Base-by-base conservation (phyloP, 306 rosid species). In the Herpetospermum pedunculosum region DNA sequence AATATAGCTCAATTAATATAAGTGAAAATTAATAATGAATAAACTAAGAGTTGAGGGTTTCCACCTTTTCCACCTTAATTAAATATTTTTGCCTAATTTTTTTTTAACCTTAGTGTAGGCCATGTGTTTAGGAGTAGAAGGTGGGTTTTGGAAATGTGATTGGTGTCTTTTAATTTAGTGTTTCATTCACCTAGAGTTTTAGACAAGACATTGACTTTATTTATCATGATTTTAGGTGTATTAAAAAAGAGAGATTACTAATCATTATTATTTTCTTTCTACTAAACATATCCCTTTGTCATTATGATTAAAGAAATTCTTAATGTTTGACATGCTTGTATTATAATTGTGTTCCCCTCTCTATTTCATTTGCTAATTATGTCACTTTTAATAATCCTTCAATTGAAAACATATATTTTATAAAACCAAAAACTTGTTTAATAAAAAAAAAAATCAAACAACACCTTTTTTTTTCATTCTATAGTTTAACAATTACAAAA, bases 101-200 rank as follows among this genome's bases (percentile, higher is more conserved):
- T n/a, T n/a, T n/a, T n/a, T n/a, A n/a, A n/a, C 44, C 59, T 34
- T 62, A 32, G 48, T 35, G 65, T 63, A 37, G 48, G 48, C 48
- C 70, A 63, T 63, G 70, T 63, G 70, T 19, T 63, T 35, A 63
- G 29, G 69, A 34, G 34, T 8, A 37, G 69, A 7, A 34, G 44
- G 69, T 62, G 70, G 13, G 44, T 63, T 63, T 63, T 14, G 25
- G 29, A 63, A 63, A 63, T 63, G 48, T 63, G 48, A 63, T 63
- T 63, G 70, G 70, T 35, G 15, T 10, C 47, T 37, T 63, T 63
- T 60, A 35, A 37, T 63, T 35, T 37, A 12, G 23, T 8, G n/a
- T 62, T 34, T 7, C 69, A 62, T 34, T 62, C 15, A 34, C 4
- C 70, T n/a, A 63, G n/a, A n/a, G n/a, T n/a, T n/a, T 37, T 9